Base-by-base conservation (phyloP, 306 rosid genomes). In the Astragalus glycyphyllos region DNA sequence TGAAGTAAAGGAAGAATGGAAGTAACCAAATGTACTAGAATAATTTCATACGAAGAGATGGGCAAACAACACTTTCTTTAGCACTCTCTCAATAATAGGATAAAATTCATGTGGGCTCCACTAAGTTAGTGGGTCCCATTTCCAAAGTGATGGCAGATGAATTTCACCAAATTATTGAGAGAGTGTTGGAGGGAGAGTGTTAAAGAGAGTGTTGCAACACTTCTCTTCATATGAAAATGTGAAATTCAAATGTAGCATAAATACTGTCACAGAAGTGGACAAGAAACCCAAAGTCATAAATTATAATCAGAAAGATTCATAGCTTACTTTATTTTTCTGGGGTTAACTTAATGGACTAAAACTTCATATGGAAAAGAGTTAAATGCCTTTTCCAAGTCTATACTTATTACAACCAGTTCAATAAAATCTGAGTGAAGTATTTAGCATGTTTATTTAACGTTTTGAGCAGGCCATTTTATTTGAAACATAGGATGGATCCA, bases 221-320 rank as follows among this genome's bases (percentile, higher is more conserved):
- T n/a, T n/a, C n/a, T n/a, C n/a, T 57, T 12, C 41, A 57, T 29
- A n/a, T 31, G 20, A 57, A 31, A 57, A 31, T 31, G 60, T 56
- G 31, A 5, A 11, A 20, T 12, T 56, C 66, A 71, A 54, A 61
- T 34, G 56, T 6, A 34, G 26, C 57, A 41, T 32, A 34, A 58
- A 51, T 47, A 20, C 4, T 44, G 37, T 63, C 54, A 26, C 9
- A 37, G 14, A 23, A 7, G 11, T 10, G 26, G 57, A 29, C 17
- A 66, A 66, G 51, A 15, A 77, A 64, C 53, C 32, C n/a, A 47
- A 44, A 48, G 69, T 26, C 69, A 34, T 40, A 29, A 15, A 62
- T 49, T 60, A 68, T 35, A n/a, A 11, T 35, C n/a, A 32, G 6
- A 35, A 54, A 17, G 35, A 35, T 23, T 55, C 51, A 46, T 35